A percentile compares a stretch with the other conserved stretches of the same genome.
Evolutionary conservation across 2,329 filamentous ascomycete genomes (phyloP).

Genomic region (Apiospora marii): DNA sequence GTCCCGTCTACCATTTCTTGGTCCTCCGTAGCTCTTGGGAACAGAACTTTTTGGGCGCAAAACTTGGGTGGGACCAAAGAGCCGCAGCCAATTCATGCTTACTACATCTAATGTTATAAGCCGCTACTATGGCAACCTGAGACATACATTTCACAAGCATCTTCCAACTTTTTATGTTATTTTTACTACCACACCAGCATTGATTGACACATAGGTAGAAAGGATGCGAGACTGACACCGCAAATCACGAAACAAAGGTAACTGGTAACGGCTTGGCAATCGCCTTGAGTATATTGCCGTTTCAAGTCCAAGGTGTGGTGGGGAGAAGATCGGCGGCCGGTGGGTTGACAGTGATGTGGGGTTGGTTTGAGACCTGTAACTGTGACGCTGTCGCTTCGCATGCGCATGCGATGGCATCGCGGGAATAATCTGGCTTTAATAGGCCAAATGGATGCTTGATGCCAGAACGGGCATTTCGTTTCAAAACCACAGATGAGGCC

Average conservation of each 20-base stretch:
- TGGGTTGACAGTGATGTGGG: conserved; percentile 1
- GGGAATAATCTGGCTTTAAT: conserved; percentile 7
- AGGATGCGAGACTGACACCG: conserved; percentile 4
- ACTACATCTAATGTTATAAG: background rate
- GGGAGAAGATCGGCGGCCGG: background rate
- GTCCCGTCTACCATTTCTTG: background rate
- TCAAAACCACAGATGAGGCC: conserved; percentile 8
- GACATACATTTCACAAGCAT: background rate
- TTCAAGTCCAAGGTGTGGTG: background rate
- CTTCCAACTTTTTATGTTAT: background rate
- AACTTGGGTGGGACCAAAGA: background rate
- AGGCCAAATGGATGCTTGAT: background rate
- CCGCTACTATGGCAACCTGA: background rate
- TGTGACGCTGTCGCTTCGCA: background rate
- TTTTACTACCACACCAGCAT: background rate
- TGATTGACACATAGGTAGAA: background rate
- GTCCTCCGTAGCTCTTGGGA: background rate
- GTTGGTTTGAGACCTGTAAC: conserved; percentile 17
- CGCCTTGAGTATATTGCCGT: background rate
- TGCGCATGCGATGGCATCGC: conserved; percentile 1
- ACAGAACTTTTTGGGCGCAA: background rate
- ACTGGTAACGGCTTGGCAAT: background rate
- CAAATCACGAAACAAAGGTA: conserved; percentile 1
- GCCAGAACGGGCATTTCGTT: background rate
- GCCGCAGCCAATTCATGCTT: background rate